Base-by-base conservation (phyloP, 2,329 filamentous ascomycete species). In the Moelleriella libera region DNA sequence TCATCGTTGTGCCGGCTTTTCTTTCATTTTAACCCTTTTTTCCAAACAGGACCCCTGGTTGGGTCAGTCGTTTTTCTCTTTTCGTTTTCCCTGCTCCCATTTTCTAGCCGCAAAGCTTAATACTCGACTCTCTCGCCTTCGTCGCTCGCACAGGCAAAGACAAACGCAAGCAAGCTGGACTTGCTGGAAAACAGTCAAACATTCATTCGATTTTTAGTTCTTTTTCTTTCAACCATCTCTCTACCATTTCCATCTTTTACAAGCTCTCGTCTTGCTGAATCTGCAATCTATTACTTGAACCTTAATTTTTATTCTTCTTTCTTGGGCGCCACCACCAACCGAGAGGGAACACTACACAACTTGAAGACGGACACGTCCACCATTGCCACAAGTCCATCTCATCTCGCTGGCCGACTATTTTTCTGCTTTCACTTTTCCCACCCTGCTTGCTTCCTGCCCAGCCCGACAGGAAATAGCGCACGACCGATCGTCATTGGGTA, bases 101-200 rank as follows among this genome's bases (percentile, higher is more conserved):
- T 57, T 50, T 55, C 54, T 64, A 68, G 60, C 68, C 12, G 11
- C 21, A 28, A 31, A 12, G 62, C 71, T 74, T 77, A 78, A 74
- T 75, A n/a, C n/a, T 60, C 75, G 75, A 66, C 75, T 79, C 78
- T 74, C 72, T 73, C 65, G 59, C 61, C 71, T 46, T 30, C 11
- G 40, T 41, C 40, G 14, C 14, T 41, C n/a, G 14, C 40, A n/a
- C 6, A 7, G n/a, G 14, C 32, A 37, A 37, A 37, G 32, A 37
- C 32, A n/a, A n/a, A n/a, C n/a, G n/a, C n/a, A n/a, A n/a, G n/a
- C n/a, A n/a, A n/a, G n/a, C n/a, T n/a, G n/a, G n/a, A n/a, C n/a
- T n/a, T n/a, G n/a, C n/a, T n/a, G n/a, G n/a, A n/a, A n/a, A n/a
- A n/a, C n/a, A 37, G 32, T 37, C 32, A 7, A 37, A 37, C 11